Base-by-base conservation (phyloP, 2,329 filamentous ascomycete genomes). In the Scopulariopsis brevicaulis region DNA sequence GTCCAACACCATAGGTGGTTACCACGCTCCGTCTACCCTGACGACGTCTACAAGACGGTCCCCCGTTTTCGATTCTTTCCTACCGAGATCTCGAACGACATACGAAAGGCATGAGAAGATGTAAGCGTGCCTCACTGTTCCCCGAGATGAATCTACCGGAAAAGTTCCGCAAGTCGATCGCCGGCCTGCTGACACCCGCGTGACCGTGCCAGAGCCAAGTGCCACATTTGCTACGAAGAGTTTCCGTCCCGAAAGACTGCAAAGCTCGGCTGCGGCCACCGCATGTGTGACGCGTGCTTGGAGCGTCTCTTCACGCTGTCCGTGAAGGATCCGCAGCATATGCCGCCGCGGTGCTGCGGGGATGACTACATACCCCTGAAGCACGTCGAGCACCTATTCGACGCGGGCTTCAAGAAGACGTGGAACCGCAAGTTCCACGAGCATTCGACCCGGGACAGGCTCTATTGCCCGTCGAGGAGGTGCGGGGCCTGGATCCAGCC, bases 401-500 rank as follows among this genome's bases (percentile, higher is more conserved):
- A 89, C 65, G 67, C 77, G 58, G 76, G 80, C 56, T 93, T 94
- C 75, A 94, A 94, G 73, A 82, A 77, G 63, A 77, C 76, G 1
- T 96, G 90, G 90, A 93, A 94, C 68, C 80, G 79, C 59, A 93
- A 90, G 65, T 94, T 86, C 66, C 77, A 84, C 63, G 89, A 95
- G 67, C 89, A 83, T 65, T 86, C 86, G 4, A 85, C 86, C 0
- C 82, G 80, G 55, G 89, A 89, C 66, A 83, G 87, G 52, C 77
- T 92, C 40, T 93, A 93, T 69, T 96, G 91, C 64, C 88, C 90
- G 0, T 78, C 77, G 1, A 78, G 79, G 56, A 79, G 79, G 51
- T 96, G 91, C 65, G 87, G 87, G 28, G 82, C 89, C 67, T 90
- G 86, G 86, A 92, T 96, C 69, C 85, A 83, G 64, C 88, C 89